Evolutionary conservation across 192 early-diverging fungal species (phyloP).

Genomic region (Entomortierella beljakovae): DNA sequence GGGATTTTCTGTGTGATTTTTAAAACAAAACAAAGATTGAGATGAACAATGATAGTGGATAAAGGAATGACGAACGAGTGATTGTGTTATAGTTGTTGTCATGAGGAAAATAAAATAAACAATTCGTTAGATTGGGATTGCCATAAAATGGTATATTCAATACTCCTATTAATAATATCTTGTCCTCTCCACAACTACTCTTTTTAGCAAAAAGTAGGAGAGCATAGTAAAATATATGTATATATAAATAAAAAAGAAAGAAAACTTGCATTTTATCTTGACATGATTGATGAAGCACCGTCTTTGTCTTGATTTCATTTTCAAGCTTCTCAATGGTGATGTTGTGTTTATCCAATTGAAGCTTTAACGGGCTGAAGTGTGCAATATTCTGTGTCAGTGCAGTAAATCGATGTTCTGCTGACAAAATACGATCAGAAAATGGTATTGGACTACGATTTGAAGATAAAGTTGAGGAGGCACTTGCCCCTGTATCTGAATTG

Average conservation of each 20-base stretch:
- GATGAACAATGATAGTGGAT: slow-evolving; percentile 3
- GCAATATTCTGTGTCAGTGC: slow-evolving; percentile 50
- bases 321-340: slow-evolving; percentile 42
- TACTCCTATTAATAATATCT: no score
- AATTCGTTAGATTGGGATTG: no score
- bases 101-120: no score
- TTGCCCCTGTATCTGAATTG: background rate
- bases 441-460: background rate
- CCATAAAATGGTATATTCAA: no score
- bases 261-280: slow-evolving; percentile 44
- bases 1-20: slow-evolving; percentile 17
- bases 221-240: background rate
- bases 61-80: no score
- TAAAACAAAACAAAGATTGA: background rate
- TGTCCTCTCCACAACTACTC: background rate
- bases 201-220: background rate
- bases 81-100: no score
- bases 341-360: slow-evolving; percentile 47
- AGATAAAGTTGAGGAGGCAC: background rate
- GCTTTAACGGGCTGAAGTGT: slow-evolving; percentile 51
- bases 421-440: slow-evolving; percentile 34
- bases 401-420: slow-evolving; percentile 47
- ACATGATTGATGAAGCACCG: slow-evolving; percentile 31
- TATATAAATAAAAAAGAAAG: background rate
- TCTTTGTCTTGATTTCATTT: slow-evolving; percentile 45